Conservation (phyloP, 2,329 filamentous ascomycete genomes). For the Epichloe amarillans region DNA sequence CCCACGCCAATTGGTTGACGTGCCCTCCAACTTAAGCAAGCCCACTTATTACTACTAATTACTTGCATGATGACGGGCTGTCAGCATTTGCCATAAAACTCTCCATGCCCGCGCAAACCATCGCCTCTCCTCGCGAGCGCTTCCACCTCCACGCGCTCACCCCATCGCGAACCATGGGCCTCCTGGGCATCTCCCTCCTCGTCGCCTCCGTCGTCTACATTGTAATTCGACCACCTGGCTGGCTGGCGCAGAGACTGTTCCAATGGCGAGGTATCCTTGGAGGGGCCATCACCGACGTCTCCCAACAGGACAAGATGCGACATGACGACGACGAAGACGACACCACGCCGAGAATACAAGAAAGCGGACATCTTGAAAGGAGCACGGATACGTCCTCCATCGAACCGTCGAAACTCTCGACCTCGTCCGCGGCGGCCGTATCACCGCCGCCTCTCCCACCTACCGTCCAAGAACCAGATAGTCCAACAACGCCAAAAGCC, state of each 20-base stretch:
- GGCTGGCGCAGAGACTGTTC: conserved; percentile 24
- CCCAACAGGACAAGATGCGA: not conserved
- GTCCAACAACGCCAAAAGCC: conserved; percentile 41
- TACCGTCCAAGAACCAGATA: conserved; percentile 16
- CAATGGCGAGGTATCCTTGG: conserved; percentile 10
- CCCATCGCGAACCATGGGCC: conserved; percentile 7
- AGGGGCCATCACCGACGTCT: conserved; percentile 2
- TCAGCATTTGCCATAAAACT: too few relatives aligned
- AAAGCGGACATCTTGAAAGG: too few relatives aligned
- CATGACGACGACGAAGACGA: not conserved
- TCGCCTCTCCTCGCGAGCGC: too few relatives aligned
- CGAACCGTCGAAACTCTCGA: not conserved
- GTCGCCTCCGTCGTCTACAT: conserved; percentile 46
- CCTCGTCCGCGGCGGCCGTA: conserved; percentile 2
- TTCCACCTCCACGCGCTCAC: not conserved
- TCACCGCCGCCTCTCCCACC: conserved; percentile 22
- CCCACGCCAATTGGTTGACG: too few relatives aligned
- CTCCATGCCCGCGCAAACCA: too few relatives aligned
- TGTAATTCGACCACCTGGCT: conserved; percentile 37
- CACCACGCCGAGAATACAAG: conserved; percentile 3
- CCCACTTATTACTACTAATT: too few relatives aligned
- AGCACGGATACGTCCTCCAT: not conserved
- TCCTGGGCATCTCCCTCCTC: conserved; percentile 48
- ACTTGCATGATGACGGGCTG: too few relatives aligned
- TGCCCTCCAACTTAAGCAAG: too few relatives aligned